These are phyloP conservation scores for Suillus weaverae DNA, from an alignment of 768 basidiomycete genomes.

Conservation along the genomic window DNA sequence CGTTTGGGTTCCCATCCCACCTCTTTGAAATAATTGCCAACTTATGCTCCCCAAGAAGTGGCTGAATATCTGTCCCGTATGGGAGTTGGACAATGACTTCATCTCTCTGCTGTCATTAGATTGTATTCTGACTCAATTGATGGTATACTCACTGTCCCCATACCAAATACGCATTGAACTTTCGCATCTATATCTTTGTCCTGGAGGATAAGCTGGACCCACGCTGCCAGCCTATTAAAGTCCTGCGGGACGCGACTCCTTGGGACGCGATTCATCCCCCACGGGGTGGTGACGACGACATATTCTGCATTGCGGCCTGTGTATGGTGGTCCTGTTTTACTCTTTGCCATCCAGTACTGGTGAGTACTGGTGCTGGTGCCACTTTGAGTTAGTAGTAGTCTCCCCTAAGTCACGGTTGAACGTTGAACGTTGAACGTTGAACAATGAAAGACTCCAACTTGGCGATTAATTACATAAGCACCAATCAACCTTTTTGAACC, in stretches of 20 bases:
- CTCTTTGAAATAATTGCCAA: constrained; percentile 19
- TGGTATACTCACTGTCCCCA: constrained; percentile 31
- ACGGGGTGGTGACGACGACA: constrained; percentile 26
- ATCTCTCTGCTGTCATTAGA: constrained; percentile 20
- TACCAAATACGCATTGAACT: constrained; percentile 26
- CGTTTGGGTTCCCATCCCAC: constrained; percentile 15
- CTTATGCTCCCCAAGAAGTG: constrained; percentile 29
- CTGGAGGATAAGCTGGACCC: constrained; percentile 25
- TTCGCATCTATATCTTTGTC: constrained; percentile 12
- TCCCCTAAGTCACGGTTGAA: background rate
- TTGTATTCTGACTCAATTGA: background rate
- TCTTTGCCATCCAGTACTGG: constrained; percentile 5
- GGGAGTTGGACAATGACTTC: constrained; percentile 31
- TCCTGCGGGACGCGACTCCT: constrained; percentile 16
- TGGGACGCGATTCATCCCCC: constrained; percentile 17
- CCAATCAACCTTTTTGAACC: background rate
- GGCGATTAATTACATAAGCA: background rate
- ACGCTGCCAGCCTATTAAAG: constrained; percentile 24
- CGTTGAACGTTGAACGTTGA: too few species aligned
- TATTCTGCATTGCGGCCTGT: constrained; percentile 22
- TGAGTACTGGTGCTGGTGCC: background rate
- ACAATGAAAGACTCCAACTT: background rate
- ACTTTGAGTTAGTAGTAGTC: background rate
- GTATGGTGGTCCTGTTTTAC: constrained; percentile 30
- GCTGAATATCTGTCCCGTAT: constrained; percentile 23